Percentiles rank a stretch among this genome's conserved stretches.
Conservation (phyloP, 257 asterid genomes). For the Solanum chilense region DNA sequence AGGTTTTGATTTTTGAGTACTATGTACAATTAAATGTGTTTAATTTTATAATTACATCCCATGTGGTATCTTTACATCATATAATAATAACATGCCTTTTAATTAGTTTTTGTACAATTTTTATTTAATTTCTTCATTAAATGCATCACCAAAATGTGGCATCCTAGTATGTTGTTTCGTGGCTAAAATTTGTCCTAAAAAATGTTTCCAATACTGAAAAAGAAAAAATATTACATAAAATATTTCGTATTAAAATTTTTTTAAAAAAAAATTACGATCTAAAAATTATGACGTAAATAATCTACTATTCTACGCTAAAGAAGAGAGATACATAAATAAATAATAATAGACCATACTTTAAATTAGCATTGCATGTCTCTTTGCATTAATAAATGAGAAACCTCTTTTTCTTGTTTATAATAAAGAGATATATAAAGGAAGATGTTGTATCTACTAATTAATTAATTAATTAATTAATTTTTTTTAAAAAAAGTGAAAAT, state of each 20-base stretch:
- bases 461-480: neutral
- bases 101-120: neutral
- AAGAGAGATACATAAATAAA: neutral
- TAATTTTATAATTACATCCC: neutral
- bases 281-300: neutral
- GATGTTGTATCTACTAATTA: neutral
- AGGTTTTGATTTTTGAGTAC: neutral
- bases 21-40: neutral
- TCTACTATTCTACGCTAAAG: neutral
- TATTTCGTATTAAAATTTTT: neutral
- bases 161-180: neutral
- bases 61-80: neutral
- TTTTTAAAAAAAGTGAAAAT: neutral
- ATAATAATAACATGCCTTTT: neutral
- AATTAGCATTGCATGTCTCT: neutral
- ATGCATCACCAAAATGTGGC: neutral
- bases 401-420: neutral
- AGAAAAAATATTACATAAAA: rapidly evolving
- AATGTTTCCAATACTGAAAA: neutral
- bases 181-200: neutral
- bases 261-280: neutral
- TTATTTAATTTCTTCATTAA: neutral
- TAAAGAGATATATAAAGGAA: neutral
- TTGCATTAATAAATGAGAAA: neutral
- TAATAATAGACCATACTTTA: neutral